Base-by-base conservation (phyloP, 1,284 basidiomycete genomes). In the Stygiomarasmius scandens region DNA sequence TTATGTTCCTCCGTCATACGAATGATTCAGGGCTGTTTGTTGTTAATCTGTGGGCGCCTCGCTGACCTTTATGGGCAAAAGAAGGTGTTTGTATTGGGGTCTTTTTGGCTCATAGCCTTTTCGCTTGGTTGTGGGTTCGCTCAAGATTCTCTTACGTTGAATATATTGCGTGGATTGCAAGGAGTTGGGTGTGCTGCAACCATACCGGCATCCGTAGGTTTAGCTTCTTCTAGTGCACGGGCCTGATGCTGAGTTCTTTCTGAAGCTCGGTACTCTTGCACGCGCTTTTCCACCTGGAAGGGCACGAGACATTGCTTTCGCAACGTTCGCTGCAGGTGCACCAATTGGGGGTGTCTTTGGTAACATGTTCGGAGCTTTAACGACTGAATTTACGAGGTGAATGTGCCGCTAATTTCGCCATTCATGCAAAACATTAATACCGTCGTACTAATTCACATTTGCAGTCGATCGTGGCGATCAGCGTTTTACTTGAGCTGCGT, bases 271-370 rank as follows among this genome's bases (percentile, higher is more conserved):
- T 1, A 92, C 92, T 56, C 79, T 94, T 20, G 91, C 92, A 0
- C 80, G 87, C 36, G 76, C 85, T 0, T 93, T 93, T 66, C 87
- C 89, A 2, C 84, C 86, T 0, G 84, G 86, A 0, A 77, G 77
- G 10, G 79, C 85, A 1, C 81, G 93, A 4, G 85, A 88, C 0
- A 71, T 84, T 0, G 92, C 92, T 0, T 93, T 93, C 61, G 85
- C 92, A 0, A 86, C 86, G 0, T 93, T 93, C 60, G 78, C 85
- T 3, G 83, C 92, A 0, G 93, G 93, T 16, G 92, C 90, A 3
- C 92, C 93, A 0, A 70, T 95, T 0, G 93, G 38, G 5, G 38
- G 38, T n/a, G 38, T 41, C 5, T 41, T 19, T 19, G 38, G 38
- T 4, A 41, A 41, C 16, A 16, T 41, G 4, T 41, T 41, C 14